Conservation (phyloP, 345 rosid species). For the Citrus reticulata region DNA sequence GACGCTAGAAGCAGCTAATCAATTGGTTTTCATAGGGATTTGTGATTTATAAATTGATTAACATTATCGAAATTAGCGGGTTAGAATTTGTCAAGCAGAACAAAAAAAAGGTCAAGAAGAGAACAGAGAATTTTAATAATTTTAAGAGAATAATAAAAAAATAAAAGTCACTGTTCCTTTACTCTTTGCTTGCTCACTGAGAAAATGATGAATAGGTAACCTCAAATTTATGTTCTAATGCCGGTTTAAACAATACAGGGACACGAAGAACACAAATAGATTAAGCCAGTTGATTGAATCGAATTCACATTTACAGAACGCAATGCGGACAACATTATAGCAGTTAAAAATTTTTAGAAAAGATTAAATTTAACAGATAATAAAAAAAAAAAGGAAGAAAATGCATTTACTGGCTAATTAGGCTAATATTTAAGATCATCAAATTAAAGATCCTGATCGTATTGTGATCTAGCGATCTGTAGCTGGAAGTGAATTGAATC, state of each 20-base stretch:
- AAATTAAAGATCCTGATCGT: neutral
- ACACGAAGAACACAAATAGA: neutral
- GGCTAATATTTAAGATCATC: neutral
- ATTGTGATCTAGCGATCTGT: neutral
- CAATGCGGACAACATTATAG: too few relatives aligned
- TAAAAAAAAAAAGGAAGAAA: too few relatives aligned
- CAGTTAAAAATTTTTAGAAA: too few relatives aligned
- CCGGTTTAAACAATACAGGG: neutral
- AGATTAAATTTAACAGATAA: too few relatives aligned
- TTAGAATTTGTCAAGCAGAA: neutral
- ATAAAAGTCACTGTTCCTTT: neutral
- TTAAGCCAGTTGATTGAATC: neutral
- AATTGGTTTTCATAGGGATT: constrained; percentile 2
- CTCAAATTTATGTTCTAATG: neutral
- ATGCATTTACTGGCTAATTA: too few relatives aligned
- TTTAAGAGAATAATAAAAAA: neutral
- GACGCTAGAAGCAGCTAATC: neutral
- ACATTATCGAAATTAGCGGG: neutral
- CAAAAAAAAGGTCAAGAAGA: constrained; percentile 4
- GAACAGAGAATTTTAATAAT: neutral
- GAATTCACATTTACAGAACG: neutral
- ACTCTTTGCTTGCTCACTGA: constrained; percentile 7
- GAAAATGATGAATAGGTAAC: constrained; percentile 7
- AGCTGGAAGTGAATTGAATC: neutral
- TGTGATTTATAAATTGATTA: neutral